These are phyloP conservation scores for Nemania serpens DNA, from an alignment of 2,329 filamentous ascomycete genomes.

Conservation along the genomic window DNA sequence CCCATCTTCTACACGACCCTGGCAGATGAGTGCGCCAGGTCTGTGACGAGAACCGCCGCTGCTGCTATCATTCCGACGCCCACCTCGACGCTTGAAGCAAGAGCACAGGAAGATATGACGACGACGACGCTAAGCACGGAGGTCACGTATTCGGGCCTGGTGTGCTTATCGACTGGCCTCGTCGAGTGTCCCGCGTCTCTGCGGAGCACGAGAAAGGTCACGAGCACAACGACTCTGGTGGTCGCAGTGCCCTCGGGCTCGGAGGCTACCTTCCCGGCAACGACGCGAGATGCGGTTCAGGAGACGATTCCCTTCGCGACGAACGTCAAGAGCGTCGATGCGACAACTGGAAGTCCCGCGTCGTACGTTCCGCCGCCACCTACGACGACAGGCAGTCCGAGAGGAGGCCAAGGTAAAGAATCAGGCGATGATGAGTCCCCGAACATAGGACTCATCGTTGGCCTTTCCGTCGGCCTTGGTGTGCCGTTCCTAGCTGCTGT, in stretches of 20 bases:
- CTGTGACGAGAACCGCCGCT: constrained; percentile 34
- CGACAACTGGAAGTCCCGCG: constrained; percentile 50
- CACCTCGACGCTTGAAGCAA: constrained; percentile 27
- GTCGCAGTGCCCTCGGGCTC: constrained; percentile 48
- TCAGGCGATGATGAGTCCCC: constrained; percentile 33
- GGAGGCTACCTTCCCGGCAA: constrained; percentile 47
- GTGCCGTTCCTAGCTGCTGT: constrained; percentile 45
- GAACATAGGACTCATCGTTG: constrained; percentile 53
- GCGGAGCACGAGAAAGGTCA: constrained; percentile 50
- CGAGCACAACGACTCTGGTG: constrained; percentile 46
- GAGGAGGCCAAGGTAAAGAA: constrained; percentile 11
- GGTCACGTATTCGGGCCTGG: constrained; percentile 50
- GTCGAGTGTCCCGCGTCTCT: constrained; percentile 56
- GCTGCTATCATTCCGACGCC: constrained; percentile 19
- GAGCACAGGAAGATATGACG: constrained; percentile 29
- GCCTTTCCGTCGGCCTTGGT: constrained; percentile 53
- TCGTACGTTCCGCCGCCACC: constrained; percentile 47
- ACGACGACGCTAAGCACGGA: constrained; percentile 48
- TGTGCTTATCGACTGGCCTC: constrained; percentile 49
- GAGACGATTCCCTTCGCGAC: constrained; percentile 49
- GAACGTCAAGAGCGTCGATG: constrained; percentile 42
- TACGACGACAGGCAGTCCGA: background rate
- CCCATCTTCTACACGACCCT: constrained; percentile 60
- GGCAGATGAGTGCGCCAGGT: constrained; percentile 47
- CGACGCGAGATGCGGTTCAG: constrained; percentile 40